Evolutionary conservation across 768 basidiomycete genomes (phyloP).

Genomic region (Coprinopsis marcescibilis): DNA sequence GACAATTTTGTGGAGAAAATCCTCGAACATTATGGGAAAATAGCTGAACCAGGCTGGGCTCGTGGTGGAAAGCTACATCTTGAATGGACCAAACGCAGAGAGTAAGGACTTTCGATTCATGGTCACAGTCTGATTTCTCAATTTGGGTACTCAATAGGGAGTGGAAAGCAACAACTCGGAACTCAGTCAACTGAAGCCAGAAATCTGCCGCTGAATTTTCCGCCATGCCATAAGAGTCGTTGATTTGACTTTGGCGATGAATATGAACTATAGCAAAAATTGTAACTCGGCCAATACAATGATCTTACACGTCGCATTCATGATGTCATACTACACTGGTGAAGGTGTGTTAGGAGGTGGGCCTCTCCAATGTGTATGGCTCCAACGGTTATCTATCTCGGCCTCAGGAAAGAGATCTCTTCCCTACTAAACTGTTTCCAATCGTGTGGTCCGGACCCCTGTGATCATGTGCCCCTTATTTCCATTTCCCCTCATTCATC

Average conservation of each 20-base stretch:
- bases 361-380: not conserved
- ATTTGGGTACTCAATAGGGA: slow-evolving; percentile 7
- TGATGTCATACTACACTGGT: slow-evolving; percentile 14
- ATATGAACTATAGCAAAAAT: not conserved
- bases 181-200: too few species aligned
- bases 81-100: slow-evolving; percentile 51
- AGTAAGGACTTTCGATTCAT: slow-evolving; percentile 32
- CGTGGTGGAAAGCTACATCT: slow-evolving; percentile 36
- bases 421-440: not conserved
- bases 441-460: not conserved
- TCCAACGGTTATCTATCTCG: not conserved
- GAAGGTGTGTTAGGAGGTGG: not conserved
- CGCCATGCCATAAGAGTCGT: too few species aligned
- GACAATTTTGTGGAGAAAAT: slow-evolving; percentile 60
- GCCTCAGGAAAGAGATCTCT: not conserved
- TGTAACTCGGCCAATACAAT: too few species aligned
- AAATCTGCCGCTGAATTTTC: too few species aligned
- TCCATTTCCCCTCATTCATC: slow-evolving; percentile 16
- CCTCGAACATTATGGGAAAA: slow-evolving; percentile 39
- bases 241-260: not conserved
- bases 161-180: slow-evolving; percentile 9
- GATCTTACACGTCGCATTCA: slow-evolving; percentile 5
- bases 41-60: slow-evolving; percentile 51
- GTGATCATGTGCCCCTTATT: not conserved
- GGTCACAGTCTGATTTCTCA: not conserved